Evolutionary conservation across 768 basidiomycete species (phyloP).

Genomic region (Lentinula detonsa): DNA sequence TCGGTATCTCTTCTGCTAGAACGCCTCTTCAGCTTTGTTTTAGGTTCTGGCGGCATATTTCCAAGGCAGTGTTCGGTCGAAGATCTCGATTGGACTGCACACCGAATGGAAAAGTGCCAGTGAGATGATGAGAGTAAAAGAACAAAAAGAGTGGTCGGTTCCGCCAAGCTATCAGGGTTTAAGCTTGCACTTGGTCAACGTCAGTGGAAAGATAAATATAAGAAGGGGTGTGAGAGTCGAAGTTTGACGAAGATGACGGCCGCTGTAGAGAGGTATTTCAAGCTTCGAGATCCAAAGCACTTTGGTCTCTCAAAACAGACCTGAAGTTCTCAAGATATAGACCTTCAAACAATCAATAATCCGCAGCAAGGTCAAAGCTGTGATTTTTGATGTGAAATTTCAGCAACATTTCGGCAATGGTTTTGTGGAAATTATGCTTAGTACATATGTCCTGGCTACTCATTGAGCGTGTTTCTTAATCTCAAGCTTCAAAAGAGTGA

Average conservation of each 20-base stretch:
- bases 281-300: not conserved
- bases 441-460: too few species aligned
- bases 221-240: not conserved
- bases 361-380: not conserved
- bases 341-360: not conserved
- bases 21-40: conserved; percentile 3
- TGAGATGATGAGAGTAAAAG: conserved; percentile 4
- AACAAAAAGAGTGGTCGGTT: conserved; percentile 3
- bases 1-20: conserved; percentile 4
- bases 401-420: not conserved
- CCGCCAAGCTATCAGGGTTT: conserved; percentile 1
- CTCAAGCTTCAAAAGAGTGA: not conserved
- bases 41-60: conserved; percentile 6
- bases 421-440: too few species aligned
- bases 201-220: not conserved
- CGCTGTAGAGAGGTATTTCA: not conserved
- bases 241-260: not conserved
- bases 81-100: not conserved
- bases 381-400: not conserved
- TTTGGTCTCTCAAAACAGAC: not conserved
- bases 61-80: not conserved
- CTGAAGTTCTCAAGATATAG: not conserved
- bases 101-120: not conserved
- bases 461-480: not conserved
- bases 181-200: not conserved